These are phyloP conservation scores for Angophora floribunda DNA, from an alignment of 345 rosid species.

Conservation along the genomic window DNA sequence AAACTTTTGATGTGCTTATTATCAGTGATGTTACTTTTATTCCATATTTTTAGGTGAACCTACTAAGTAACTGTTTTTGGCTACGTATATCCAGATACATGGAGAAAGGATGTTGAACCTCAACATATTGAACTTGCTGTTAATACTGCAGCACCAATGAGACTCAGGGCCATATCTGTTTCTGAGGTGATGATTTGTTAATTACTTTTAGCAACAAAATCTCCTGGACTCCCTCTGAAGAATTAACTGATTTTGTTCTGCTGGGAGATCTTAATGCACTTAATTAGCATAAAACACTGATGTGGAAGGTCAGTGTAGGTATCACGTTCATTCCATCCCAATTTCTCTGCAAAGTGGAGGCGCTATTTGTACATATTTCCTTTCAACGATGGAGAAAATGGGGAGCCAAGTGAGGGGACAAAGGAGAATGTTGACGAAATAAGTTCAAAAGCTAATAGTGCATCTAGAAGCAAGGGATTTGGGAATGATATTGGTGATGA, in stretches of 20 bases:
- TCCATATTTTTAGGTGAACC: background rate
- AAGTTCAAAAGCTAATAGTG: constrained; percentile 1
- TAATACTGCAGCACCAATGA: constrained; percentile 54
- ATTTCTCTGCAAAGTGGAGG: constrained; percentile 97
- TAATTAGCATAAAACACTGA: background rate
- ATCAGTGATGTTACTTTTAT: background rate
- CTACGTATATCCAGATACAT: constrained; percentile 51
- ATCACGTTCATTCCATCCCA: constrained; percentile 83
- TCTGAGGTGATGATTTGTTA: constrained; percentile 42
- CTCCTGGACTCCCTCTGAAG: background rate
- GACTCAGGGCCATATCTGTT: constrained; percentile 58
- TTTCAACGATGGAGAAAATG: constrained; percentile 35
- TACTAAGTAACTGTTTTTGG: background rate
- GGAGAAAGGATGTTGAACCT: constrained; percentile 71
- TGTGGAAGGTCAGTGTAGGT: constrained; percentile 27
- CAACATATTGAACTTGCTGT: constrained; percentile 52
- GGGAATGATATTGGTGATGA: constrained; percentile 12
- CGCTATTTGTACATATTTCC: constrained; percentile 87
- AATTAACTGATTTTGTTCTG: background rate
- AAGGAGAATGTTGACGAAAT: constrained; percentile 14
- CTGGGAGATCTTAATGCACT: background rate
- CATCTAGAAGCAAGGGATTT: constrained; percentile 16
- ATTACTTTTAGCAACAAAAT: background rate
- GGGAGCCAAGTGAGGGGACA: constrained; percentile 15
- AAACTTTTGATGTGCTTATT: background rate